A percentile compares a stretch with the other conserved stretches of the same genome.
Evolutionary conservation across 495 filamentous ascomycete species (phyloP).

Genomic region (Letharia lupina): DNA sequence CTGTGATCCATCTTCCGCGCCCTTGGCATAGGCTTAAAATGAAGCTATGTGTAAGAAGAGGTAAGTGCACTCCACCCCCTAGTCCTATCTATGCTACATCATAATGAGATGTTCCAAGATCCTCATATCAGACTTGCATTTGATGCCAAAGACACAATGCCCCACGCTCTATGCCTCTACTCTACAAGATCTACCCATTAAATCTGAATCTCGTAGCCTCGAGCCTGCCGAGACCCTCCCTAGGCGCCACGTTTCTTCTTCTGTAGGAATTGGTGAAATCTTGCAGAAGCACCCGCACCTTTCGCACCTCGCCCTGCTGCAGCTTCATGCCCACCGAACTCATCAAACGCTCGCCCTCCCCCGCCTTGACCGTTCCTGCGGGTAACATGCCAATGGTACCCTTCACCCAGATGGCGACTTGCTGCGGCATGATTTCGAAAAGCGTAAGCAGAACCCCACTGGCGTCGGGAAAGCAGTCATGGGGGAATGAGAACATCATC

Average conservation of each 20-base stretch:
- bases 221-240: constrained; percentile 77
- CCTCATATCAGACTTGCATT: not conserved
- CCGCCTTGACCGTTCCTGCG: constrained; percentile 61
- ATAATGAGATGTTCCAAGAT: not conserved
- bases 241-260: constrained; percentile 84
- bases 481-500: constrained; percentile 98
- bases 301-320: constrained; percentile 61
- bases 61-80: not conserved
- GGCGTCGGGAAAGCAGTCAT: constrained; percentile 89
- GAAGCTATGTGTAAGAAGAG: not conserved
- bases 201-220: constrained; percentile 84
- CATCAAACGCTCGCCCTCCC: constrained; percentile 57
- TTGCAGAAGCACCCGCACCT: constrained; percentile 78
- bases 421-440: constrained; percentile 75
- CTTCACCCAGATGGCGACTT: constrained; percentile 72
- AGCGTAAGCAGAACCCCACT: constrained; percentile 82
- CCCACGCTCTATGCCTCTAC: not conserved
- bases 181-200: constrained; percentile 39
- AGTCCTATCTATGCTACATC: not conserved
- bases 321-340: constrained; percentile 59
- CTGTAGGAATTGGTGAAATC: constrained; percentile 94
- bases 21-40: not conserved
- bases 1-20: not conserved
- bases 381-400: constrained; percentile 77
- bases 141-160: not conserved